These are phyloP conservation scores for Glycine tomentella DNA, from an alignment of 306 rosid genomes.

Conservation along the genomic window DNA sequence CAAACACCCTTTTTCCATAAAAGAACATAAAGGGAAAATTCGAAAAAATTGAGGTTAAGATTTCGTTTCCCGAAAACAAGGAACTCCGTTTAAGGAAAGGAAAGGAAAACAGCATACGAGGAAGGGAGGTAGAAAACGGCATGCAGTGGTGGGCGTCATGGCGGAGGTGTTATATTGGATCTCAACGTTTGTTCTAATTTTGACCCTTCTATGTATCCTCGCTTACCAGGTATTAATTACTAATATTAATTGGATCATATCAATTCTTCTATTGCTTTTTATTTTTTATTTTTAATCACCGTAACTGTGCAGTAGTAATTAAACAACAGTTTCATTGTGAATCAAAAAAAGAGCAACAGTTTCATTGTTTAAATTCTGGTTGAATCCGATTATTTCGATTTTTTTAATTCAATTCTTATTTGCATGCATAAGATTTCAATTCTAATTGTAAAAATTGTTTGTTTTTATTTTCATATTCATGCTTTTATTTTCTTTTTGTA, in stretches of 20 bases:
- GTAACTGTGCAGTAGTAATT: neutral
- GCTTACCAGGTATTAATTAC: slow-evolving; percentile 68
- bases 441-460: neutral
- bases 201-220: slow-evolving; percentile 59
- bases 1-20: no score
- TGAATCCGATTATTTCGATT: neutral
- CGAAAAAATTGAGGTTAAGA: neutral
- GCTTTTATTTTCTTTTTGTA: neutral
- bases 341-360: neutral
- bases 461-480: neutral
- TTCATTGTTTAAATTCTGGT: slow-evolving; percentile 1
- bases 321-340: neutral
- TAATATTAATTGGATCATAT: neutral
- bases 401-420: neutral
- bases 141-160: slow-evolving; percentile 55
- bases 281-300: neutral
- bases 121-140: neutral
- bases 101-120: neutral
- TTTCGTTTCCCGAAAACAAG: neutral
- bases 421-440: neutral
- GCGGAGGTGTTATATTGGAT: slow-evolving; percentile 71
- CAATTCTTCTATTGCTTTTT: neutral
- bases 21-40: neutral
- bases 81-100: slow-evolving; percentile 14
- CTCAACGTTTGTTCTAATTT: slow-evolving; percentile 61